Evolutionary conservation across 1,139 yeast genomes (phyloP).

Genomic region (Debaryomyces coudertii): DNA sequence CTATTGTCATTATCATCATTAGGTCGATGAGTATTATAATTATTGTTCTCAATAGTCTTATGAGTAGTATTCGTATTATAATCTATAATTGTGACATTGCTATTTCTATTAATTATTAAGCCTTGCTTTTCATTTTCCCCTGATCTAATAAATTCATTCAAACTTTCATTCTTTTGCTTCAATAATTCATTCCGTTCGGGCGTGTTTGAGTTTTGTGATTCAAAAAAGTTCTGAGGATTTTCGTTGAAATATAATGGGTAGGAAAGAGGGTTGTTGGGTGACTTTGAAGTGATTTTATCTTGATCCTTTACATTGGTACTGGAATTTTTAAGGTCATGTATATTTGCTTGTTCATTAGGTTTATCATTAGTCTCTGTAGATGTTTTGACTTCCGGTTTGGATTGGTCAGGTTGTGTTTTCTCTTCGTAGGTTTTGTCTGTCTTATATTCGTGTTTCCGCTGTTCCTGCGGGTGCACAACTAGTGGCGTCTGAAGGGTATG

Average conservation of each 20-base stretch:
- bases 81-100: conserved; percentile 21
- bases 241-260: conserved; percentile 28
- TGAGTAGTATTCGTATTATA: conserved; percentile 21
- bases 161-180: conserved; percentile 17
- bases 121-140: conserved; percentile 15
- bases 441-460: neutral
- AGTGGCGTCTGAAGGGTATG: neutral
- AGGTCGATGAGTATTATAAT: conserved; percentile 10
- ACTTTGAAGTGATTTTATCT: neutral
- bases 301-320: neutral
- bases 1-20: conserved; percentile 10
- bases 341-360: neutral
- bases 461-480: neutral
- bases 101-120: conserved; percentile 18
- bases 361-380: neutral
- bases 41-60: conserved; percentile 10
- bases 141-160: conserved; percentile 17
- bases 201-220: conserved; percentile 9
- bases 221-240: conserved; percentile 17
- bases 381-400: neutral
- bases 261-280: conserved; percentile 9
- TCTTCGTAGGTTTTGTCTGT: neutral
- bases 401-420: neutral
- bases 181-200: conserved; percentile 15
- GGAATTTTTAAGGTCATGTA: neutral